Conservation (phyloP, 2,329 filamentous ascomycete genomes). For the Elsinoe fawcettii region DNA sequence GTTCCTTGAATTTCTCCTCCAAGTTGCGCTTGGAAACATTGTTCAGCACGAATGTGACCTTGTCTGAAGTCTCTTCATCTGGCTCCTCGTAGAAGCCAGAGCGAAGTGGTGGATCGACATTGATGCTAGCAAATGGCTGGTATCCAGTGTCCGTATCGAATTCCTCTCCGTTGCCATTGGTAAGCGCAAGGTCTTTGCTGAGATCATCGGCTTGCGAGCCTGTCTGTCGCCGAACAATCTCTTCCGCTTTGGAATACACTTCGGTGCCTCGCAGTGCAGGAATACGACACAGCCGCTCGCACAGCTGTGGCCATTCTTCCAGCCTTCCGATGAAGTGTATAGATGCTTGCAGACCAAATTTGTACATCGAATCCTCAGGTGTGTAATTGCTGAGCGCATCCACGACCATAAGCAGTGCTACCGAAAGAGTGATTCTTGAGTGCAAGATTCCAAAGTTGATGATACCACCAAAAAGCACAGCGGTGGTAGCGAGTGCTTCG, state of each 20-base stretch:
- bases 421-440: conserved; percentile 80
- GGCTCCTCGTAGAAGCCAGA: conserved; percentile 70
- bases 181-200: conserved; percentile 31
- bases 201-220: conserved; percentile 31
- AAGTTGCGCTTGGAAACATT: conserved; percentile 90
- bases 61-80: conserved; percentile 76
- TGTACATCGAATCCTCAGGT: conserved; percentile 87
- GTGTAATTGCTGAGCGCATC: conserved; percentile 83
- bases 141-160: conserved; percentile 52
- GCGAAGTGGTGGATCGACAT: conserved; percentile 60
- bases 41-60: conserved; percentile 91
- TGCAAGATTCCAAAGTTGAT: conserved; percentile 82
- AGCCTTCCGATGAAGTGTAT: conserved; percentile 79
- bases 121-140: conserved; percentile 69
- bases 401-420: conserved; percentile 95
- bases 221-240: conserved; percentile 63
- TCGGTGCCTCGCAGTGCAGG: conserved; percentile 76
- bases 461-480: conserved; percentile 91
- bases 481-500: conserved; percentile 91
- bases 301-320: conserved; percentile 92
- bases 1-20: conserved; percentile 71
- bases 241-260: conserved; percentile 66
- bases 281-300: conserved; percentile 73
- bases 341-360: conserved; percentile 91
- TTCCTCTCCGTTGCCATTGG: conserved; percentile 66